phyloP scores from a whole-genome alignment of 1,284 basidiomycete species.

The Apiotrichum sp. region DNA sequence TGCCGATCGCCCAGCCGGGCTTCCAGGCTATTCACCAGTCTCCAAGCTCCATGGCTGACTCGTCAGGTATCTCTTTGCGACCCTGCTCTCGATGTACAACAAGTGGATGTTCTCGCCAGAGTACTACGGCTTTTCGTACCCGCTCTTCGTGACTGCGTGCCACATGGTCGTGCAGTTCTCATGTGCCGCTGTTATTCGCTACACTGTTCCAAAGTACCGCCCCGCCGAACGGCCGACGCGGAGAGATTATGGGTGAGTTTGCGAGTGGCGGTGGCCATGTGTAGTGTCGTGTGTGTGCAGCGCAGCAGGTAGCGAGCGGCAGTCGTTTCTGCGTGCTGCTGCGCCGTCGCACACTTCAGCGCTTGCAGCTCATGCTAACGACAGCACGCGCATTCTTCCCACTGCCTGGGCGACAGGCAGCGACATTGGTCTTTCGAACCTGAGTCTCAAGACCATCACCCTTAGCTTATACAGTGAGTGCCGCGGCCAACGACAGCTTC shows the following conservation, averaged over 20 bases:
- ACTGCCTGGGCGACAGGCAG: conserved; percentile 81
- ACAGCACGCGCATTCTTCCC: conserved; percentile 73
- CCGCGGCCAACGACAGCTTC: background rate
- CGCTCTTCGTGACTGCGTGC: conserved; percentile 83
- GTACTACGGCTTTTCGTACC: conserved; percentile 82
- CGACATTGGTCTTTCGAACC: conserved; percentile 91
- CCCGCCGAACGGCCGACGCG: conserved; percentile 62
- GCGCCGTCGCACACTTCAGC: too few species aligned
- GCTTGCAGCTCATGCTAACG: too few species aligned
- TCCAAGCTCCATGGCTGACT: background rate
- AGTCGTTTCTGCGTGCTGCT: too few species aligned
- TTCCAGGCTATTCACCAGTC: too few species aligned
- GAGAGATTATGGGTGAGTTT: conserved; percentile 70
- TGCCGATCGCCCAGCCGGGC: background rate
- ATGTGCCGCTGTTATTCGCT: conserved; percentile 63
- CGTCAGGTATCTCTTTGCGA: conserved; percentile 52
- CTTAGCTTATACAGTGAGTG: conserved; percentile 89
- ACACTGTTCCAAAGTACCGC: conserved; percentile 63
- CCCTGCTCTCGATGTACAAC: conserved; percentile 62
- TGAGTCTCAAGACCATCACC: conserved; percentile 86
- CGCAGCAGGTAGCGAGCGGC: too few species aligned
- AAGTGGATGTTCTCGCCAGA: conserved; percentile 94
- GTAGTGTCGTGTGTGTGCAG: too few species aligned
- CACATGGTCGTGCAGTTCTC: conserved; percentile 92
- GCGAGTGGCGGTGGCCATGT: too few species aligned